Evolutionary conservation across 257 asterid genomes (phyloP), one percentile per base, ranked within the genome.

Genomic region (Galeopsis tetrahit): DNA sequence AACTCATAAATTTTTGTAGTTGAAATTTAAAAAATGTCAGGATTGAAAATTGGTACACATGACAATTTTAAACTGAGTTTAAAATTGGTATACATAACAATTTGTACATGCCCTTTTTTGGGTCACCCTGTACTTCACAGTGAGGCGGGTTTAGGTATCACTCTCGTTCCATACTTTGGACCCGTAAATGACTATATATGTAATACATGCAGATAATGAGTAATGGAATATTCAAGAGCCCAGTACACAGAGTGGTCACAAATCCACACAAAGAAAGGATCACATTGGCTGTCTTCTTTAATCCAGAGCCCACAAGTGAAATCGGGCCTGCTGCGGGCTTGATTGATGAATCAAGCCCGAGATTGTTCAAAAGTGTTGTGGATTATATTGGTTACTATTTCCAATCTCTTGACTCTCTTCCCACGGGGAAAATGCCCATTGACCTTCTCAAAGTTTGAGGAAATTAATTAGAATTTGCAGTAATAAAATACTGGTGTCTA

Each of bases 141-240:
- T 21, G 28, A 21, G 28, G 28, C 28, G 28, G 28, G 28, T 21
- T 21, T 21, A 21, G 28, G 28, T 21, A 21, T 21, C 28, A 21
- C 28, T 21, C 28, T 21, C 28, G 28, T 21, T 21, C 28, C 0
- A 21, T 21, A 1, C 28, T 21, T 21, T 21, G 28, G 28, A 21
- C 28, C 28, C 28, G 28, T 21, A 21, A 21, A 21, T 21, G 28
- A 21, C 28, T 21, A 21, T 21, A 21, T 21, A 1, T 21, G 28
- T 21, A 21, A 21, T 21, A 21, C 28, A 21, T 21, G 28, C 79
- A 86, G 90, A 70, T 87, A 49, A 78, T 83, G 84, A 83, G 77
- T 35, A 87, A 83, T 67, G 93, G 92, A 8, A 72, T 78, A 5
- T 83, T 77, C 79, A 81, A 85, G 87, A 87, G 93, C 70, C 84